These are phyloP conservation scores for Persicaria tinctoria DNA, from an alignment of 148 eudicot genomes.

Conservation along the genomic window DNA sequence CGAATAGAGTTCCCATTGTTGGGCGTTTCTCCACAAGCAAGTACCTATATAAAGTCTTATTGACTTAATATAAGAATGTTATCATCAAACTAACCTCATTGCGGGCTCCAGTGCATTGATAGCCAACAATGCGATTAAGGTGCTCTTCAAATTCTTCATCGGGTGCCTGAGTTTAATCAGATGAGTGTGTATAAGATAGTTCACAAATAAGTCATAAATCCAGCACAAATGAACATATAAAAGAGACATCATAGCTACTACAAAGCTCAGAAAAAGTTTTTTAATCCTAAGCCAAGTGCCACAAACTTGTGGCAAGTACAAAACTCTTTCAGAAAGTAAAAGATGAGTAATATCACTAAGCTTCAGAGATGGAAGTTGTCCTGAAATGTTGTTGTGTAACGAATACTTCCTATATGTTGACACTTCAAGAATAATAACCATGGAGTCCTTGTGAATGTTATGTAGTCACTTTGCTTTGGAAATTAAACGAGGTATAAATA, in stretches of 20 bases:
- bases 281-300: background rate
- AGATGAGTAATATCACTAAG: background rate
- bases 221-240: background rate
- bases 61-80: background rate
- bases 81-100: slow-evolving; percentile 54
- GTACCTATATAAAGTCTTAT: background rate
- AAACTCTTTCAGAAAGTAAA: background rate
- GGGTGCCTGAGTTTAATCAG: slow-evolving; percentile 55
- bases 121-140: slow-evolving; percentile 53
- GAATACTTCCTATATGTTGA: background rate
- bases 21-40: too few relatives aligned
- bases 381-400: background rate
- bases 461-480: background rate
- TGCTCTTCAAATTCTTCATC: slow-evolving; percentile 98
- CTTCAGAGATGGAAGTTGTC: background rate
- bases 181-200: background rate
- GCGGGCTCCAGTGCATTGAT: slow-evolving; percentile 62
- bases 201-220: background rate
- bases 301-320: background rate
- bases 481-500: background rate
- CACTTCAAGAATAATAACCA: background rate
- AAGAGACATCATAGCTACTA: background rate
- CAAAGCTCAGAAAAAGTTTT: background rate
- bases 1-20: too few relatives aligned
- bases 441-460: background rate